Evolutionary conservation across 1,284 basidiomycete genomes (phyloP).

Genomic region (Ustanciosporium gigantosporum): DNA sequence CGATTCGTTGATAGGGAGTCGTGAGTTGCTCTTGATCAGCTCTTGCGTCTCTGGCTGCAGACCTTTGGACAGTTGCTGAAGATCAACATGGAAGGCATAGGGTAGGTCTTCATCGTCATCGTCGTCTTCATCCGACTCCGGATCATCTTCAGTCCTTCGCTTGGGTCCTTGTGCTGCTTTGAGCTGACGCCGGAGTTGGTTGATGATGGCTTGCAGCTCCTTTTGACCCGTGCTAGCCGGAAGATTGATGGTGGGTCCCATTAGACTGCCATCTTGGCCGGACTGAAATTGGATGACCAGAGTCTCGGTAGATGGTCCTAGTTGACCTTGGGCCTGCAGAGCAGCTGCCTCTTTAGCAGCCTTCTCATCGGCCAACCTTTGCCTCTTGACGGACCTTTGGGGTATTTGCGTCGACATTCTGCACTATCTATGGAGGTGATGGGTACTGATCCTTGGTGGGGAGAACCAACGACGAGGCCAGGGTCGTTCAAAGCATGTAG

Average conservation of each 20-base stretch:
- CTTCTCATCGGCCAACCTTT: slow-evolving; percentile 38
- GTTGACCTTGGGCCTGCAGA: slow-evolving; percentile 40
- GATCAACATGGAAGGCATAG: slow-evolving; percentile 56
- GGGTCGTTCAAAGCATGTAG: too few relatives aligned
- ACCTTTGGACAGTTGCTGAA: slow-evolving; percentile 22
- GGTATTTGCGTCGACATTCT: slow-evolving; percentile 56
- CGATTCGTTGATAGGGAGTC: slow-evolving; percentile 49
- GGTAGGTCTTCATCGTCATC: slow-evolving; percentile 58
- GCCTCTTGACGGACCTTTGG: slow-evolving; percentile 46
- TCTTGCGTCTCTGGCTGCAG: slow-evolving; percentile 8
- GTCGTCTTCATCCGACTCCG: slow-evolving; percentile 41
- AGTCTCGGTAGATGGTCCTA: slow-evolving; percentile 46
- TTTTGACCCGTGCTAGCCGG: slow-evolving; percentile 53
- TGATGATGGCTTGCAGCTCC: slow-evolving; percentile 54
- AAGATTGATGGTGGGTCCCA: slow-evolving; percentile 55
- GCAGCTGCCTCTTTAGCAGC: slow-evolving; percentile 32
- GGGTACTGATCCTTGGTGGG: neutral
- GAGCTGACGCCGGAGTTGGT: slow-evolving; percentile 48
- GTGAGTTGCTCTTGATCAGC: slow-evolving; percentile 37
- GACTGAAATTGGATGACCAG: slow-evolving; percentile 58
- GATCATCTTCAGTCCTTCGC: slow-evolving; percentile 29
- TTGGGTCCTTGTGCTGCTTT: slow-evolving; percentile 25
- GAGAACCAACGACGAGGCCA: too few relatives aligned
- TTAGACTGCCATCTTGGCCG: slow-evolving; percentile 44
- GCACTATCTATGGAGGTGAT: too few relatives aligned